Percentiles rank a stretch among this genome's conserved stretches.
phyloP scores from a whole-genome alignment of 129 eudicot genomes.

The Chrysanthemum makinoi region DNA sequence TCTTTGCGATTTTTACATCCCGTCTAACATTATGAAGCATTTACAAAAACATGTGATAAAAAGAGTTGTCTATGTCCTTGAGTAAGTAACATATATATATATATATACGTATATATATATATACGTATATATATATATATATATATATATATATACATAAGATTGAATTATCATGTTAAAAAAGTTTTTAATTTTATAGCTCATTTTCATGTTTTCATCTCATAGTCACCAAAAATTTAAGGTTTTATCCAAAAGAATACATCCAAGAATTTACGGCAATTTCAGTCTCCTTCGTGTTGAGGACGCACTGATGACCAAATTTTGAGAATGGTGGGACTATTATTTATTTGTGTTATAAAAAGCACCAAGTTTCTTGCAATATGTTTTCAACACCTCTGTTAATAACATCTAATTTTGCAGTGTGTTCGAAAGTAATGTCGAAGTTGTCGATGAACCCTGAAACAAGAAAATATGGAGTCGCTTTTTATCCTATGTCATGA shows the following conservation, averaged over 20 bases:
- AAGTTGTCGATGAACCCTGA: slow-evolving; percentile 63
- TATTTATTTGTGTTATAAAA: slow-evolving; percentile 17
- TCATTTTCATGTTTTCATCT: not conserved
- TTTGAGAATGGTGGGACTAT: slow-evolving; percentile 52
- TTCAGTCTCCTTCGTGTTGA: slow-evolving; percentile 66
- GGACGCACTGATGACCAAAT: slow-evolving; percentile 67
- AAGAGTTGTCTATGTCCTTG: slow-evolving; percentile 65
- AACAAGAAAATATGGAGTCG: slow-evolving; percentile 59
- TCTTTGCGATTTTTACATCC: slow-evolving; percentile 74
- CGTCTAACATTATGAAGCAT: slow-evolving; percentile 86
- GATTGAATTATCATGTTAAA: not conserved
- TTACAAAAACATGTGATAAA: slow-evolving; percentile 63
- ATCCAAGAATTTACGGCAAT: slow-evolving; percentile 88
- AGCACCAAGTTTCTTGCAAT: not conserved
- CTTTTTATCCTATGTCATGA: slow-evolving; percentile 64
- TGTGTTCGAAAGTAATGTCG: slow-evolving; percentile 56
- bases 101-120: no score
- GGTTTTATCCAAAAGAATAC: slow-evolving; percentile 74
- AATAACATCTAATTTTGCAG: slow-evolving; percentile 36
- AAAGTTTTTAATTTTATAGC: no score
- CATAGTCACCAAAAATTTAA: slow-evolving; percentile 60
- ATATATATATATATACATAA: no score
- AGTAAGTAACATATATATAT: slow-evolving; percentile 43
- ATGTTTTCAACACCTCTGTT: slow-evolving; percentile 11
- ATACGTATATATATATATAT: no score